Percentiles rank a stretch among this genome's conserved stretches.
These are phyloP conservation scores for Eleusine indica DNA, from an alignment of 176 grass and related monocot genomes.

Conservation along the genomic window DNA sequence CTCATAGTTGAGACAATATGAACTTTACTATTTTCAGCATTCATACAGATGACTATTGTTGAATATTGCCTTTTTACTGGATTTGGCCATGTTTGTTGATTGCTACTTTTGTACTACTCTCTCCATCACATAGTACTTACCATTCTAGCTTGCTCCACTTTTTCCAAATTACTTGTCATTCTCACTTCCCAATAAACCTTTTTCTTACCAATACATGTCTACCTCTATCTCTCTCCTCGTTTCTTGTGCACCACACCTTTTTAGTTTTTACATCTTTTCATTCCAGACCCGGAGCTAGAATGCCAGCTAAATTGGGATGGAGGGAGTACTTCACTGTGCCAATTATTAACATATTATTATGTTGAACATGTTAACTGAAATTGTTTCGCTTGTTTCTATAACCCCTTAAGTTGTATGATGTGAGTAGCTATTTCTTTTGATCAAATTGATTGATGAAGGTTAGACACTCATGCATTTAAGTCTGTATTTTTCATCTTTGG, in stretches of 20 bases:
- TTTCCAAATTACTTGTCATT: too few species aligned
- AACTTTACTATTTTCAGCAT: not conserved
- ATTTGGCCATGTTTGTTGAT: not conserved
- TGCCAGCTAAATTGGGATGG: too few species aligned
- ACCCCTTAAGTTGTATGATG: not conserved
- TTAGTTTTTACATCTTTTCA: too few species aligned
- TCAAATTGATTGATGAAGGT: not conserved
- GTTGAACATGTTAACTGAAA: slow-evolving; percentile 7
- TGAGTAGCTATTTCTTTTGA: not conserved
- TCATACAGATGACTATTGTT: not conserved
- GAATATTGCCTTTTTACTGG: not conserved
- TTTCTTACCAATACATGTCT: too few species aligned
- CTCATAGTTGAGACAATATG: not conserved
- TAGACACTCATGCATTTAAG: not conserved
- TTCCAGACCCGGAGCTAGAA: too few species aligned
- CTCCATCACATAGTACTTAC: too few species aligned
- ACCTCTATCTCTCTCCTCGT: too few species aligned
- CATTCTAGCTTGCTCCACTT: too few species aligned
- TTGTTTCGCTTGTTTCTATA: not conserved
- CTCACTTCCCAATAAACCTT: too few species aligned
- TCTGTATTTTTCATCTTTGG: slow-evolving; percentile 3
- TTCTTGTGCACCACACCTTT: too few species aligned
- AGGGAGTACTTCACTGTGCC: not conserved
- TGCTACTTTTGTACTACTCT: too few species aligned
- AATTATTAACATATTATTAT: not conserved